A percentile compares a stretch with the other conserved stretches of the same genome.
These are phyloP conservation scores for Gracilariopsis chorda DNA, from an alignment of 23 red algal genomes.

Conservation along the genomic window DNA sequence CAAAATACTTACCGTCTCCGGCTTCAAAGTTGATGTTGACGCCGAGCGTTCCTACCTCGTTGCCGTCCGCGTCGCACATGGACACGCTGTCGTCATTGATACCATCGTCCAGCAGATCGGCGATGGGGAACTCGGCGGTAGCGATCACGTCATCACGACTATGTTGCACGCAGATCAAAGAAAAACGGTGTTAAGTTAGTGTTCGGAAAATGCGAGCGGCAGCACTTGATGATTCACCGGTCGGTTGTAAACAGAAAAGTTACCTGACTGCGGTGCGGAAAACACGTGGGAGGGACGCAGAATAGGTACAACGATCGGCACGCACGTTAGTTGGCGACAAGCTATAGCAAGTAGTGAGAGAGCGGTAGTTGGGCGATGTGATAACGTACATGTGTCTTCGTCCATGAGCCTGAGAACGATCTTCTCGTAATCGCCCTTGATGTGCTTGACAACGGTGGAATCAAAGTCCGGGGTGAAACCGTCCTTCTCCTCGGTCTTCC, in stretches of 20 bases:
- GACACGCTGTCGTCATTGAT: slow-evolving; percentile 25
- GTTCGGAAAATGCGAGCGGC: no score
- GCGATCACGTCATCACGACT: slow-evolving; percentile 65
- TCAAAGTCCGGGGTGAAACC: slow-evolving; percentile 46
- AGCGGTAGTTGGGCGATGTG: neutral
- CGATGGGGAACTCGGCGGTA: slow-evolving; percentile 33
- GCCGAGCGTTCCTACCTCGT: slow-evolving; percentile 23
- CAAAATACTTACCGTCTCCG: slow-evolving; percentile 28
- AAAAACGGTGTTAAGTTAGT: no score
- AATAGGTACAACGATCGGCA: neutral
- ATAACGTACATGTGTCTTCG: slow-evolving; percentile 56
- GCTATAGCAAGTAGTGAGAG: neutral
- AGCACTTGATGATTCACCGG: no score
- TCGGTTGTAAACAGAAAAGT: no score
- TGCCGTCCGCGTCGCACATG: slow-evolving; percentile 12
- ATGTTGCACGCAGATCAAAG: no score
- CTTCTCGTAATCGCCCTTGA: slow-evolving; percentile 69
- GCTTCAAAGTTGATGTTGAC: slow-evolving; percentile 66
- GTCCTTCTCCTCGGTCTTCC: slow-evolving; percentile 58
- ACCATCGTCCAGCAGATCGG: slow-evolving; percentile 31
- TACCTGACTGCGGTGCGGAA: no score
- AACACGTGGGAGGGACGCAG: neutral
- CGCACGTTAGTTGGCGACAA: neutral
- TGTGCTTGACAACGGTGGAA: slow-evolving; percentile 49
- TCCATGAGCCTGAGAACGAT: slow-evolving; percentile 61